A percentile compares a stretch with the other conserved stretches of the same genome.
phyloP scores from a whole-genome alignment of 2,329 filamentous ascomycete species.

The Waltergamsia citrina region DNA sequence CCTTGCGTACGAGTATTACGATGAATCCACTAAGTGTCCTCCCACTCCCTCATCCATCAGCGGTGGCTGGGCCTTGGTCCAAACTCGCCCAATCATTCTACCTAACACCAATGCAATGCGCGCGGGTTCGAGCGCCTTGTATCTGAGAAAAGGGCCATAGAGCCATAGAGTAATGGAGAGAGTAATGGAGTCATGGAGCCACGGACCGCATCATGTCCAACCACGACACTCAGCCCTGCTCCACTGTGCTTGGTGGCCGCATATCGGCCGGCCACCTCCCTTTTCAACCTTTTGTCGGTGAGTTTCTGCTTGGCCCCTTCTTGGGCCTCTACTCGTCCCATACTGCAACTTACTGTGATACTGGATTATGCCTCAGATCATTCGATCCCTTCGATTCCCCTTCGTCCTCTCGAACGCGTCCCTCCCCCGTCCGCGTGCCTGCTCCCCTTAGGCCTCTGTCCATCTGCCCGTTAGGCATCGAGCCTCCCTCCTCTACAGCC shows the following conservation, averaged over 20 bases:
- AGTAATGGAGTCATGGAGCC: too few relatives aligned
- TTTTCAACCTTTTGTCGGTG: conserved; percentile 22
- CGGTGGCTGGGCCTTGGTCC: too few relatives aligned
- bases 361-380: background rate
- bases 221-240: conserved; percentile 5
- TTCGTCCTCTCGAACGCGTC: conserved; percentile 9
- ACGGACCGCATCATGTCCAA: conserved; percentile 1
- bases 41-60: too few relatives aligned
- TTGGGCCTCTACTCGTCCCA: too few relatives aligned
- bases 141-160: too few relatives aligned
- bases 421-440: background rate
- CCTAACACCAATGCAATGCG: too few relatives aligned
- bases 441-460: background rate
- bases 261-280: conserved; percentile 11
- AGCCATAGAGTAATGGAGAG: too few relatives aligned
- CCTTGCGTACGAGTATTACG: too few relatives aligned
- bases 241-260: conserved; percentile 16
- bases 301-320: conserved; percentile 20
- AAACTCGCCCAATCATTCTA: too few relatives aligned
- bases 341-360: too few relatives aligned
- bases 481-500: background rate
- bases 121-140: too few relatives aligned
- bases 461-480: conserved; percentile 1
- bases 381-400: conserved; percentile 5
- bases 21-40: too few relatives aligned